Evolutionary conservation across 2,329 filamentous ascomycete genomes (phyloP), one percentile per base, ranked within the genome.

Genomic region (Colletotrichum scovillei): DNA sequence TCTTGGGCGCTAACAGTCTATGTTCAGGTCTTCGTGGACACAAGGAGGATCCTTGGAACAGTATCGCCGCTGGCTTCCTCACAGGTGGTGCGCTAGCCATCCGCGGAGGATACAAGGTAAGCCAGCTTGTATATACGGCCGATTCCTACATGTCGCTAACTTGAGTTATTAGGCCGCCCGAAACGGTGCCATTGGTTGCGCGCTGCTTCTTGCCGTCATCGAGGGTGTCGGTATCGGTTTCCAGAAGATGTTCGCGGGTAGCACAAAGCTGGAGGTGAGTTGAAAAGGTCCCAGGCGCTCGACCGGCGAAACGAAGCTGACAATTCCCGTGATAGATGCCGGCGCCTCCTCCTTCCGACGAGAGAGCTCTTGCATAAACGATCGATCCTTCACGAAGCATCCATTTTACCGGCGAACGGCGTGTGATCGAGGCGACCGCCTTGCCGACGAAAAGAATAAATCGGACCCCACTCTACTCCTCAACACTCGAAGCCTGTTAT

Each of bases 51-150:
- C 95, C 97, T 16, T 98, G 95, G 56, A 57, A 63, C 30, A 95
- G 95, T 80, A 98, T 99, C 82, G 97, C 96, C 78, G 97, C 96
- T 55, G 97, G 97, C 67, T 98, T 98, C 89, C 96, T 98, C 84
- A 98, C 97, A 5, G 95, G 95, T 80, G 97, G 97, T 78, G 91
- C 96, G 35, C 89, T 99, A 42, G 97, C 97, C 64, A 92, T 98
- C 75, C 91, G 97, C 85, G 97, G 97, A 79, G 97, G 97, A 72
- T 93, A 93, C 83, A 95, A 94, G 87, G 60, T 63, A 11, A 2
- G 5, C 4, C 8, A 12, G 7, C 11, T 38, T 11, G 5, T 4
- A 3, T 12, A 22, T 3, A 1, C 12, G 7, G 6, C 19, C 22
- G 16, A 38, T 16, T 46, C 12, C 24, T 16, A 8, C 14, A 12